Percentiles rank a stretch among this genome's conserved stretches.
These are phyloP conservation scores for Pulicaria dysenterica DNA, from an alignment of 129 eudicot species.

Conservation along the genomic window DNA sequence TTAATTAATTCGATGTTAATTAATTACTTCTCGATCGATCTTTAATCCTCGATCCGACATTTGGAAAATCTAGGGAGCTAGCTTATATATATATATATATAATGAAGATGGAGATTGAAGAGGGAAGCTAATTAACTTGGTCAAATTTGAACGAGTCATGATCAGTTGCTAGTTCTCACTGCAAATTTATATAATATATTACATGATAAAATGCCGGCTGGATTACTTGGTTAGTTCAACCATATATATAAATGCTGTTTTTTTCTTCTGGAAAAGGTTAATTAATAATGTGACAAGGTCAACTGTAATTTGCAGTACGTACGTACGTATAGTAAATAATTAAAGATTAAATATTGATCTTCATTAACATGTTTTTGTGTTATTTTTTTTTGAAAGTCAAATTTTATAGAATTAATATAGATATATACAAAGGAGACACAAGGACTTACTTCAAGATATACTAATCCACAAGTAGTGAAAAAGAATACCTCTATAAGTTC, in stretches of 20 bases:
- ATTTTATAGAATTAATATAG: no score
- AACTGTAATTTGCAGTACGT: background rate
- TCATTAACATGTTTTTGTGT: no score
- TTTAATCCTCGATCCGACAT: background rate
- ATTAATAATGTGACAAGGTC: constrained; percentile 22
- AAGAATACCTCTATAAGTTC: no score
- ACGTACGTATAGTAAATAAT: no score
- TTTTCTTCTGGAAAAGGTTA: constrained; percentile 16
- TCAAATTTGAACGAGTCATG: constrained; percentile 36
- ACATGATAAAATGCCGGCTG: constrained; percentile 36
- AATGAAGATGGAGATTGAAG: background rate
- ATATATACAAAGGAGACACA: no score
- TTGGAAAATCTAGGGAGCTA: background rate
- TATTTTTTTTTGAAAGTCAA: no score
- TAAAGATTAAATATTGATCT: no score
- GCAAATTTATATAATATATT: background rate
- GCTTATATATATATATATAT: background rate
- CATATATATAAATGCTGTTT: background rate
- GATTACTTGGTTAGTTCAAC: constrained; percentile 35
- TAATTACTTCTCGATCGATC: background rate
- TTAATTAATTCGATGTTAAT: constrained; percentile 6
- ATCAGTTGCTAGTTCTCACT: background rate
- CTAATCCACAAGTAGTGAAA: no score
- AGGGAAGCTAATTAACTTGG: constrained; percentile 17
- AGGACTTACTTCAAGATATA: no score